Base-by-base conservation (phyloP, 179 eudicot species). In the Beta corolliflora region DNA sequence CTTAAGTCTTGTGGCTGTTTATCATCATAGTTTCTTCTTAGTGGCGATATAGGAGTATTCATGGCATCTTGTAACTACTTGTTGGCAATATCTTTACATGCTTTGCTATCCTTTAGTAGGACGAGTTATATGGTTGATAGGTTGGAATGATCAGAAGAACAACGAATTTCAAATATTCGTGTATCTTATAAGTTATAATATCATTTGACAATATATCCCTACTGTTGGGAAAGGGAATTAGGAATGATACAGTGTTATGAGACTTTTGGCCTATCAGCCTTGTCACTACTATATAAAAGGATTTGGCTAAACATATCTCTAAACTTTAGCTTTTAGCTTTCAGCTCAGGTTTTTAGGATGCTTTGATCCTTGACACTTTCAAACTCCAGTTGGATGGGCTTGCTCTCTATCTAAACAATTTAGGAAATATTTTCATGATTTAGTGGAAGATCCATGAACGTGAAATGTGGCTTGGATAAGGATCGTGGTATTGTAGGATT, bases 381-480 rank as follows among this genome's bases (percentile, higher is more conserved):
- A 69, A 1, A 44, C 23, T 69, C 73, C 44, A 44, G 23, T 69
- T 19, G 11, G 21, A 14, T 19, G 23, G 45, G 53, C 10, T 41
- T 41, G 53, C n/a, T 36, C 73, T 64, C 69, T 69, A 9, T 23
- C 69, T 25, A 64, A 69, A 0, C 48, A 19, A 36, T 18, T 44
- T 13, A 7, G 73, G 23, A 44, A 44, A 18, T 69, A 3, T 41
- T 44, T 46, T 44, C 23, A 41, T 41, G 23, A 41, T 69, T 11
- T 69, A 69, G 73, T 44, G 73, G 12, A 69, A 18, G 73, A 69
- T 44, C 13, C 53, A 69, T 69, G 12, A 67, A 67, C 12, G n/a
- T 13, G 23, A 69, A 44, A 69, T 69, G 73, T 41, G 52, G 52
- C 21, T 16, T 69, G 73, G 73, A 69, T 41, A 13, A 46, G 9